Percentiles rank a stretch among this genome's conserved stretches.
phyloP scores from a whole-genome alignment of 139 green algal species.

The Tetraselmis chui region DNA sequence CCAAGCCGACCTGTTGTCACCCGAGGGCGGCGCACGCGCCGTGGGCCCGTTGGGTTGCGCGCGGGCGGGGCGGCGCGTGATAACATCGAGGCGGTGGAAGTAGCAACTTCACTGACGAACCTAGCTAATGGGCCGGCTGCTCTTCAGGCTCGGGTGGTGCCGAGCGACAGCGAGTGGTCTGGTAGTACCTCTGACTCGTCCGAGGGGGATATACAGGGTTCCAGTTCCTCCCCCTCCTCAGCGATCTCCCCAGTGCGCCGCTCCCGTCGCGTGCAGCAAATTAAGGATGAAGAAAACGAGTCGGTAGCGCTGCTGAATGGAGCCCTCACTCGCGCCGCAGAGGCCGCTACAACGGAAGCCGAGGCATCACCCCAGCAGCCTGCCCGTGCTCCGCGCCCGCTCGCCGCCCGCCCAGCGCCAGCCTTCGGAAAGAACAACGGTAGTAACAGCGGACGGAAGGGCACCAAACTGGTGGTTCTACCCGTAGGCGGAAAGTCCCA shows the following conservation, averaged over 20 bases:
- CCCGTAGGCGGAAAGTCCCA: not conserved
- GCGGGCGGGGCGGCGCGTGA: not conserved
- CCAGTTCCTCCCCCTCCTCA: too few species aligned
- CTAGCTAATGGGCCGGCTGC: not conserved
- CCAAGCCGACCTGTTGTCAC: not conserved
- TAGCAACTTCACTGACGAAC: not conserved
- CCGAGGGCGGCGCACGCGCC: not conserved
- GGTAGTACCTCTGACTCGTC: not conserved
- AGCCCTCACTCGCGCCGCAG: too few species aligned
- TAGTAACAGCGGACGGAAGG: too few species aligned
- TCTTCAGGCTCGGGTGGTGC: too few species aligned
- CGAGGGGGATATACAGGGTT: not conserved
- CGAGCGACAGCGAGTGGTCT: too few species aligned
- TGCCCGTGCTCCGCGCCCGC: too few species aligned
- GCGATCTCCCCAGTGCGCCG: not conserved
- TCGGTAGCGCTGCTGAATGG: not conserved
- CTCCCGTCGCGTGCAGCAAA: not conserved
- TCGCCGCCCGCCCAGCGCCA: not conserved
- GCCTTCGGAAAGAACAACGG: not conserved
- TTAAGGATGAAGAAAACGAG: not conserved
- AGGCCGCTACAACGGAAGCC: not conserved
- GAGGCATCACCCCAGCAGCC: not conserved
- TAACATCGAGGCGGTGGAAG: not conserved
- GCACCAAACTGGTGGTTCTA: not conserved
- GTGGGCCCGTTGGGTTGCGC: not conserved